phyloP scores from a whole-genome alignment of 768 basidiomycete genomes.

The Suillus americanus region DNA sequence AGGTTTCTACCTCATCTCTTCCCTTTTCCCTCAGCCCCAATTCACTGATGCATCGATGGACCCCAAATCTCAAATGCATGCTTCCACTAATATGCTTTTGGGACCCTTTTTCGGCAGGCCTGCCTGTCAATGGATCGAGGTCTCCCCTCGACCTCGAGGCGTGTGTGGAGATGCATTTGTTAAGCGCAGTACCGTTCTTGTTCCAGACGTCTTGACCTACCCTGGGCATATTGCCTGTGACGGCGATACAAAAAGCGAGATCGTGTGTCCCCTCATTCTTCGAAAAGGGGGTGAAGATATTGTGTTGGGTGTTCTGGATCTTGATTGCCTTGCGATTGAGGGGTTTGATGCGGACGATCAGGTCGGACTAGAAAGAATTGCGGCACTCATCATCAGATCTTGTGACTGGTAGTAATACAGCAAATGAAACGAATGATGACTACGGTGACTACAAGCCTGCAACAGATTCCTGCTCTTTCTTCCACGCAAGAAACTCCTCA shows the following conservation, averaged over 20 bases:
- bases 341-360: constrained; percentile 81
- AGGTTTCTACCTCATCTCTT: constrained; percentile 86
- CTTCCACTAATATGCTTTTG: constrained; percentile 45
- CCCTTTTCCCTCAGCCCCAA: constrained; percentile 55
- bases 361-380: constrained; percentile 74
- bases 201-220: constrained; percentile 74
- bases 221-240: constrained; percentile 97
- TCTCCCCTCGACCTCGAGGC: constrained; percentile 55
- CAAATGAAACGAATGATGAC: constrained; percentile 12
- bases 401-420: constrained; percentile 58
- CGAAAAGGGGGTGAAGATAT: constrained; percentile 27
- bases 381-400: constrained; percentile 55
- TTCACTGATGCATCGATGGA: constrained; percentile 12
- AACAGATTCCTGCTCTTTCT: constrained; percentile 23
- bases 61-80: constrained; percentile 3
- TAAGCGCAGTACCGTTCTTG: constrained; percentile 56
- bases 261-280: constrained; percentile 76
- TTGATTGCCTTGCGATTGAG: constrained; percentile 73
- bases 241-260: constrained; percentile 85
- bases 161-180: constrained; percentile 85
- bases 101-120: constrained; percentile 92
- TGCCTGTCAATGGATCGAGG: constrained; percentile 82
- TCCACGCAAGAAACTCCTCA: constrained; percentile 67
- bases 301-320: constrained; percentile 69
- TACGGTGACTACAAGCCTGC: not conserved